Conservation (phyloP, 2,329 filamentous ascomycete genomes). For the Arthrobotrys megalospora region DNA sequence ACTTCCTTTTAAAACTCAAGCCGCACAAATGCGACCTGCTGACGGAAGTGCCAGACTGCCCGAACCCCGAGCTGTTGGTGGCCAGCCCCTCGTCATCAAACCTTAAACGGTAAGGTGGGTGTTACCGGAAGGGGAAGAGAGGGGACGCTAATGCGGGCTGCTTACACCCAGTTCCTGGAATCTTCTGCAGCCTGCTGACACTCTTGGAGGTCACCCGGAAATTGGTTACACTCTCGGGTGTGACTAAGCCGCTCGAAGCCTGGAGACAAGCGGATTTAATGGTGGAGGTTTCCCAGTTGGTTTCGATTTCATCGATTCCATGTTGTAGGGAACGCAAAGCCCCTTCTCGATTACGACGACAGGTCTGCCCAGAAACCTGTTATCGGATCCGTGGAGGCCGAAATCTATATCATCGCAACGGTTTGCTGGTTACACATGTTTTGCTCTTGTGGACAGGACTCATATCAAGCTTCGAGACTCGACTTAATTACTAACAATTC, state of each 20-base stretch:
- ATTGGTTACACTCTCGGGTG: conserved; percentile 16
- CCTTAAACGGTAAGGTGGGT: conserved; percentile 25
- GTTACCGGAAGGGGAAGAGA: conserved; percentile 21
- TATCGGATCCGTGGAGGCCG: conserved; percentile 33
- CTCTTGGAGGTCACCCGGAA: conserved; percentile 39
- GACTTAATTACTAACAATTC: background rate
- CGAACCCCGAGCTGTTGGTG: conserved; percentile 33
- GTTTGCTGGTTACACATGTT: background rate
- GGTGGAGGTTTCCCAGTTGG: conserved; percentile 20
- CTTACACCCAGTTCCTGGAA: conserved; percentile 40
- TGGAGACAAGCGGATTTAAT: conserved; percentile 59
- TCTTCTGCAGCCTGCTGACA: conserved; percentile 44
- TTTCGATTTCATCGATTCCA: background rate
- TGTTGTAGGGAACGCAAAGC: conserved; percentile 34
- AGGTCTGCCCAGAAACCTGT: conserved; percentile 4
- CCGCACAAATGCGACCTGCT: conserved; percentile 56
- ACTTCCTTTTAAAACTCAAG: conserved; percentile 57
- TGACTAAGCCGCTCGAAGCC: conserved; percentile 37
- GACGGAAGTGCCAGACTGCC: conserved; percentile 43
- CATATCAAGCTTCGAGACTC: background rate
- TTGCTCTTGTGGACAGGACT: conserved; percentile 7
- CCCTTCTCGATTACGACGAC: conserved; percentile 38
- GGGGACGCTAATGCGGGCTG: conserved; percentile 54
- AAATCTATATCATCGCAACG: background rate
- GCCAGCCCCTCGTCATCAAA: conserved; percentile 34